Conservation (phyloP, 768 basidiomycete species). For the Hortiboletus flavorubellus region DNA sequence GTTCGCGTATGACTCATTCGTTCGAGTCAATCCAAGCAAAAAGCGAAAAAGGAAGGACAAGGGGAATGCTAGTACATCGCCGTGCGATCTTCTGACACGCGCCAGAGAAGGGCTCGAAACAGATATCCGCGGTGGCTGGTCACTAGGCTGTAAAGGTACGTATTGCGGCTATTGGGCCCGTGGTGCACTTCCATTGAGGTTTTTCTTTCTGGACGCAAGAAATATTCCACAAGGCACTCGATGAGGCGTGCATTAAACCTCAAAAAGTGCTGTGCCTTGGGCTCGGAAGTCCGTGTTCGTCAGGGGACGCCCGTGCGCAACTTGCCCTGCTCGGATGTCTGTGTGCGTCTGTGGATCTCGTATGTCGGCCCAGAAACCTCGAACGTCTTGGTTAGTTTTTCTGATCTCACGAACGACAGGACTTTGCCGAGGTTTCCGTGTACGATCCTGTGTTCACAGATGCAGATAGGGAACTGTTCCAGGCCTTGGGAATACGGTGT, state of each 20-base stretch:
- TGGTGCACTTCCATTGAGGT: neutral
- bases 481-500: conserved; percentile 32
- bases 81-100: conserved; percentile 39
- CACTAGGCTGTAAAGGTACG: conserved; percentile 54
- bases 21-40: conserved; percentile 47
- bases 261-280: conserved; percentile 61
- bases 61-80: conserved; percentile 33
- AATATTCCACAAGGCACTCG: conserved; percentile 35
- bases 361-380: conserved; percentile 39
- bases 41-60: conserved; percentile 41
- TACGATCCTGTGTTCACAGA: conserved; percentile 76
- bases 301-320: conserved; percentile 60
- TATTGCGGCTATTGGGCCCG: conserved; percentile 22
- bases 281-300: conserved; percentile 66
- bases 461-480: conserved; percentile 53
- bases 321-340: conserved; percentile 61
- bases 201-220: conserved; percentile 27
- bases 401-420: conserved; percentile 34
- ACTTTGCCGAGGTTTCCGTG: conserved; percentile 43
- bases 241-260: conserved; percentile 20
- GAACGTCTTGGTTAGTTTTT: conserved; percentile 10
- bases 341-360: conserved; percentile 54
- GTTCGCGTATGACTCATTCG: conserved; percentile 49
- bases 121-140: conserved; percentile 51
- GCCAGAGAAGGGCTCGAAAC: conserved; percentile 43